Percentiles rank a stretch among this genome's conserved stretches.
Conservation (phyloP, 2,329 filamentous ascomycete genomes). For the Chalaropsis ovoidea region DNA sequence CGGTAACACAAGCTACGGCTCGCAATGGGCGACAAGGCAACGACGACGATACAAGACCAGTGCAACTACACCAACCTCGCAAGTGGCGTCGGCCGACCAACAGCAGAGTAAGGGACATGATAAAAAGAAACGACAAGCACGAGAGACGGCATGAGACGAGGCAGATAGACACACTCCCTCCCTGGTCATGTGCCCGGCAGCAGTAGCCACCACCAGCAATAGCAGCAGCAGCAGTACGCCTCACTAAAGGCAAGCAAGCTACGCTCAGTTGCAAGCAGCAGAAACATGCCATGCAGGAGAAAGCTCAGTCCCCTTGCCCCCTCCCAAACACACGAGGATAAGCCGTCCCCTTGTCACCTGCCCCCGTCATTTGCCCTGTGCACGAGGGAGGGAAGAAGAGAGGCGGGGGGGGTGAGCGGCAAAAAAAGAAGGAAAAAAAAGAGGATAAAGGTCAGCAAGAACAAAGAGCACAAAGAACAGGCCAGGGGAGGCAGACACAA, state of each 20-base stretch:
- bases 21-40: slow-evolving; percentile 5
- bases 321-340: not conserved
- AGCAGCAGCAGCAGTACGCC: not conserved
- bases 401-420: not conserved
- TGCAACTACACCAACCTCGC: not conserved
- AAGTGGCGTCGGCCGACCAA: not conserved
- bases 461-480: slow-evolving; percentile 8
- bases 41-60: not conserved
- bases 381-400: not conserved
- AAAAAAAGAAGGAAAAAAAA: not conserved
- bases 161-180: slow-evolving; percentile 11
- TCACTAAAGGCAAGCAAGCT: not conserved
- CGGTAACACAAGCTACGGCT: slow-evolving; percentile 23
- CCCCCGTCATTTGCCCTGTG: slow-evolving; percentile 10
- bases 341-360: slow-evolving; percentile 3
- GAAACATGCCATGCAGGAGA: slow-evolving; percentile 5
- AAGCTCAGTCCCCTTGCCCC: not conserved
- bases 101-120: not conserved
- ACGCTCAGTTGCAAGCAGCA: not conserved
- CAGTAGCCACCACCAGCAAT: too few species aligned
- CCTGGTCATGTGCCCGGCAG: not conserved
- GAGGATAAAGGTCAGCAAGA: not conserved
- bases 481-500: not conserved
- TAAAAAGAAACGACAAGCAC: slow-evolving; percentile 11
- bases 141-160: not conserved